Conservation (phyloP, 2,329 filamentous ascomycete species). For the Zymoseptoria tritici region DNA sequence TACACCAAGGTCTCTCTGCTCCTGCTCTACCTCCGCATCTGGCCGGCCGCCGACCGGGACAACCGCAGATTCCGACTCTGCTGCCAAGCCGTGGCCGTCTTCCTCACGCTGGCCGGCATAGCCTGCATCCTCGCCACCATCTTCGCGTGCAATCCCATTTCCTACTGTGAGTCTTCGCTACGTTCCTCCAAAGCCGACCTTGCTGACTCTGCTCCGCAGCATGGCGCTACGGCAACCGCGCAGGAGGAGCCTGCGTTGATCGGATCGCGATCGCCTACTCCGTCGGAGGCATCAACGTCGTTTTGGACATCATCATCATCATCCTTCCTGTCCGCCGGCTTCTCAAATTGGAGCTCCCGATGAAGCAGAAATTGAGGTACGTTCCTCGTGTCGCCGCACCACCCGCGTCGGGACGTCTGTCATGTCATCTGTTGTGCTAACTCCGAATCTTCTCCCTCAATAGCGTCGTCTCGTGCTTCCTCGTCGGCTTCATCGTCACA, state of each 20-base stretch:
- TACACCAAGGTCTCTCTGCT: slow-evolving; percentile 10
- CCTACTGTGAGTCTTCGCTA: neutral
- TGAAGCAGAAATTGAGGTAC: slow-evolving; percentile 9
- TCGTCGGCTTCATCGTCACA: slow-evolving; percentile 10
- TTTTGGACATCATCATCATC: slow-evolving; percentile 7
- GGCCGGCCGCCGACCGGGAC: neutral
- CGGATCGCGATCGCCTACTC: slow-evolving; percentile 3
- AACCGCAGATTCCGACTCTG: slow-evolving; percentile 4
- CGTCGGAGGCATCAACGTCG: slow-evolving; percentile 5
- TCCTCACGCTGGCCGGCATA: slow-evolving; percentile 1
- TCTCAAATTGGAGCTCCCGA: slow-evolving; percentile 5
- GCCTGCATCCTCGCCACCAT: slow-evolving; percentile 5
- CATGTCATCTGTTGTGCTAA: neutral
- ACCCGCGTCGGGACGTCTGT: neutral
- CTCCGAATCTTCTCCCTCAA: neutral
- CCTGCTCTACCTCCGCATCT: slow-evolving; percentile 10
- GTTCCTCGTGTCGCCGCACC: neutral
- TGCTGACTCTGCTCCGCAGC: neutral
- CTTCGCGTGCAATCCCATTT: slow-evolving; percentile 10
- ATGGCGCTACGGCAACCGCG: neutral
- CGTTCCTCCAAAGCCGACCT: neutral
- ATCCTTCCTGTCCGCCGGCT: slow-evolving; percentile 7
- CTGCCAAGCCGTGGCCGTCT: slow-evolving; percentile 3
- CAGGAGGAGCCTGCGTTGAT: slow-evolving; percentile 6
- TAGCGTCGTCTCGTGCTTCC: slow-evolving; percentile 8